A percentile compares a stretch with the other conserved stretches of the same genome.
Evolutionary conservation across 2,329 filamentous ascomycete genomes (phyloP).

Genomic region (Epichloe coenophiala): DNA sequence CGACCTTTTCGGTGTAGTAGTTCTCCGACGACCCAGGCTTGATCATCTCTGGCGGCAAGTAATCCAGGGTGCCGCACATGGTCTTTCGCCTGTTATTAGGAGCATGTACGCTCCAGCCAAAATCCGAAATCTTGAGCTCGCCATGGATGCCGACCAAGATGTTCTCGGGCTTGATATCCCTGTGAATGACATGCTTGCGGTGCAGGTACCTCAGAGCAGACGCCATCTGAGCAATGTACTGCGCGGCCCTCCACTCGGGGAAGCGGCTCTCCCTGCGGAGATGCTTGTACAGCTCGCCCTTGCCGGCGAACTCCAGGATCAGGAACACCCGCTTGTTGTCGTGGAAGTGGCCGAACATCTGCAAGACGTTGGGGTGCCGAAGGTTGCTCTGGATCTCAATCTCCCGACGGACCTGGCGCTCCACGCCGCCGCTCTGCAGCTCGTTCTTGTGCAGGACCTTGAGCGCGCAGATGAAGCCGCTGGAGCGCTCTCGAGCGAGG

Average conservation of each 20-base stretch:
- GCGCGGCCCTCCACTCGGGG: conserved; percentile 54
- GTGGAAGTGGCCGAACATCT: conserved; percentile 58
- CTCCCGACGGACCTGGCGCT: conserved; percentile 58
- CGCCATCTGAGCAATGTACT: conserved; percentile 63
- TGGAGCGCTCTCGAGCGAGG: conserved; percentile 51
- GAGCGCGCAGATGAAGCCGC: conserved; percentile 56
- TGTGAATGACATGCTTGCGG: conserved; percentile 19
- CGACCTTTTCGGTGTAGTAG: conserved; percentile 89
- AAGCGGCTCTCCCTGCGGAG: conserved; percentile 54
- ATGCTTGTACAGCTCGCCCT: conserved; percentile 58
- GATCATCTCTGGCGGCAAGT: conserved; percentile 96
- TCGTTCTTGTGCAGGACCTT: conserved; percentile 62
- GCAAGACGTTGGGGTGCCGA: conserved; percentile 50
- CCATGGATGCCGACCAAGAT: conserved; percentile 63
- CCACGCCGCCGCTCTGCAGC: conserved; percentile 50
- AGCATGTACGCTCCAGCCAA: conserved; percentile 96
- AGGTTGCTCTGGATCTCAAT: conserved; percentile 64
- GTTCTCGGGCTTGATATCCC: conserved; percentile 23
- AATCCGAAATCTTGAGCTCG: conserved; percentile 97
- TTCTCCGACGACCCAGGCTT: conserved; percentile 68
- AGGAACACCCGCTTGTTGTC: conserved; percentile 59
- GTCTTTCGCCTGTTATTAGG: conserved; percentile 88
- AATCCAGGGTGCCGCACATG: conserved; percentile 95
- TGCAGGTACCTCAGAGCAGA: conserved; percentile 17
- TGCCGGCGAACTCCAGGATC: conserved; percentile 54